These are phyloP conservation scores for Beauveria caledonica DNA, from an alignment of 2,329 filamentous ascomycete genomes.

Conservation along the genomic window DNA sequence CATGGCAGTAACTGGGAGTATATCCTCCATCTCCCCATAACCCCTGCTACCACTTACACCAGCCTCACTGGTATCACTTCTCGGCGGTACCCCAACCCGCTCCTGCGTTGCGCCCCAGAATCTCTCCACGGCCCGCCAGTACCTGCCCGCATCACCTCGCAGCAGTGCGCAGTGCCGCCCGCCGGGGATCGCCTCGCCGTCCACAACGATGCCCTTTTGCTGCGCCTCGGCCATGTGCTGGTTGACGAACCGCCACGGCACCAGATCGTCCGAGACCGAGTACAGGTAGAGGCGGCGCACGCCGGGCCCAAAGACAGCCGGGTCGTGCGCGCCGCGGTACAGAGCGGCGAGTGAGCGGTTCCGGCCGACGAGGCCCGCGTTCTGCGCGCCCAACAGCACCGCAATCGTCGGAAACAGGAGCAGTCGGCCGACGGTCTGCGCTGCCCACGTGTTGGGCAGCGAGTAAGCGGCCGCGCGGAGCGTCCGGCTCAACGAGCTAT, in stretches of 20 bases:
- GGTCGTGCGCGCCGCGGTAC: slow-evolving; percentile 1
- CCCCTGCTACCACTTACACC: neutral
- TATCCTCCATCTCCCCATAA: neutral
- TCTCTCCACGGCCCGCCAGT: slow-evolving; percentile 6
- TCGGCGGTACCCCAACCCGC: neutral
- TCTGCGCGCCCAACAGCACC: slow-evolving; percentile 3
- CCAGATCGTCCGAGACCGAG: slow-evolving; percentile 1
- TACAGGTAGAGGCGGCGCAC: slow-evolving; percentile 9
- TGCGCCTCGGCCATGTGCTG: slow-evolving; percentile 7
- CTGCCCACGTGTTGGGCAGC: neutral
- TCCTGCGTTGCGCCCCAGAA: neutral
- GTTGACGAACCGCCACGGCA: slow-evolving; percentile 7
- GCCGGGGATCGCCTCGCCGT: neutral
- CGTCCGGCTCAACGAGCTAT: neutral
- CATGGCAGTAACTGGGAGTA: neutral
- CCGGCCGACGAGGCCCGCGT: neutral
- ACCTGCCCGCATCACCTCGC: neutral
- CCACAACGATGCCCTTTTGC: neutral
- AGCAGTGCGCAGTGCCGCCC: slow-evolving; percentile 6
- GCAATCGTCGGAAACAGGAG: slow-evolving; percentile 7
- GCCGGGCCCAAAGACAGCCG: neutral
- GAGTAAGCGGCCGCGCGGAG: slow-evolving; percentile 6
- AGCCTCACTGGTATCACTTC: neutral
- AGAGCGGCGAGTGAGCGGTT: slow-evolving; percentile 3
- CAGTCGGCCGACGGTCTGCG: slow-evolving; percentile 5